A percentile compares a stretch with the other conserved stretches of the same genome.
These are phyloP conservation scores for Gracilaria vermiculophylla DNA, from an alignment of 23 red algal genomes.

Conservation along the genomic window DNA sequence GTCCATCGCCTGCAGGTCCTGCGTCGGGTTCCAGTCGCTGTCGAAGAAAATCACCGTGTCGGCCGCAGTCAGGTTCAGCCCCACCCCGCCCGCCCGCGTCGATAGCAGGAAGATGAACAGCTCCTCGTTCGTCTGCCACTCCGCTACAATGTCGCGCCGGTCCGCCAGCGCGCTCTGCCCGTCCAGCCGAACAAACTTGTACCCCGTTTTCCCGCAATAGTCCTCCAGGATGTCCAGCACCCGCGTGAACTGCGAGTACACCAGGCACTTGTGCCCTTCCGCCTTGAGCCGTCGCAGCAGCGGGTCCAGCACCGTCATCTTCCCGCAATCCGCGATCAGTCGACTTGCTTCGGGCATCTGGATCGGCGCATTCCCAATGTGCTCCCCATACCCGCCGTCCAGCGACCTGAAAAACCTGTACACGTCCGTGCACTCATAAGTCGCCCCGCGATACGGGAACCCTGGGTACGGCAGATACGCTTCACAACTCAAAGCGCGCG, in stretches of 20 bases:
- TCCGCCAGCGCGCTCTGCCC: constrained; percentile 83
- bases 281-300: constrained; percentile 72
- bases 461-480: constrained; percentile 46
- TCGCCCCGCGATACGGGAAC: constrained; percentile 21
- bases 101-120: constrained; percentile 93
- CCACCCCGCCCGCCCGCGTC: constrained; percentile 93
- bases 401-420: constrained; percentile 60
- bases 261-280: constrained; percentile 90
- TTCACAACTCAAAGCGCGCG: constrained; percentile 20
- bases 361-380: constrained; percentile 66
- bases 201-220: constrained; percentile 75
- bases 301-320: constrained; percentile 87
- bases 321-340: constrained; percentile 85
- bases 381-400: constrained; percentile 62
- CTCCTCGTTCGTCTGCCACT: constrained; percentile 90
- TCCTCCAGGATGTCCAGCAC: constrained; percentile 98
- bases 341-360: constrained; percentile 83
- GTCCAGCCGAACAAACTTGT: constrained; percentile 87
- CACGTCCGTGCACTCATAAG: constrained; percentile 2
- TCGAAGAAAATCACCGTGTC: constrained; percentile 99
- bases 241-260: constrained; percentile 93
- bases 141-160: constrained; percentile 88
- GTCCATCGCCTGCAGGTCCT: constrained; percentile 99
- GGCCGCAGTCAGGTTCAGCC: constrained; percentile 94
- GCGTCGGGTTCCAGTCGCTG: constrained; percentile 97